Evolutionary conservation across 495 filamentous ascomycete species (phyloP).

Genomic region (Coniosporium apollinis): DNA sequence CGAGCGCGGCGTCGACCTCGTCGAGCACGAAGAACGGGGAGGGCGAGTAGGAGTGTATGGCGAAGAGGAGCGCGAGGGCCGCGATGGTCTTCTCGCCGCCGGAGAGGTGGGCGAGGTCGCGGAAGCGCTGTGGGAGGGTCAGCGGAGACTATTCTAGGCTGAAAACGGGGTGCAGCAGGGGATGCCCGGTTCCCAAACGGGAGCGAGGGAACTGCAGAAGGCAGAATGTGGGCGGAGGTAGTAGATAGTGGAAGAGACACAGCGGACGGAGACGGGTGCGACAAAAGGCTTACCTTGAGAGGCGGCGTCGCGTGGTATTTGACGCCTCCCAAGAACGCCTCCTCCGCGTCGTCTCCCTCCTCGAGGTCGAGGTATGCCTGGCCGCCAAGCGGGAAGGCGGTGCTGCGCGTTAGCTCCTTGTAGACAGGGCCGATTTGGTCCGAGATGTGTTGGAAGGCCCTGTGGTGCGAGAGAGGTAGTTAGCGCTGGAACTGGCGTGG

Average conservation of each 20-base stretch:
- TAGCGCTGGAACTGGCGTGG: no score
- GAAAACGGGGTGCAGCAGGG: no score
- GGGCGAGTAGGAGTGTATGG: conserved; percentile 88
- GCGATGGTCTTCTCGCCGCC: conserved; percentile 99
- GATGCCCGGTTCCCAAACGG: no score
- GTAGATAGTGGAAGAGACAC: no score
- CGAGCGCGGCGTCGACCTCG: conserved; percentile 93
- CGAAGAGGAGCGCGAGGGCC: conserved; percentile 84
- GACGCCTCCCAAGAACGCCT: conserved; percentile 84
- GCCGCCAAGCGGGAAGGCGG: conserved; percentile 76
- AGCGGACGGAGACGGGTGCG: no score
- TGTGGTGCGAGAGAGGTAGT: no score
- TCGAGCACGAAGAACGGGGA: conserved; percentile 96
- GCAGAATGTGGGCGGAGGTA: no score
- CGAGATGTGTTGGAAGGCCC: conserved; percentile 84
- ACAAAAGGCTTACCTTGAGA: no score
- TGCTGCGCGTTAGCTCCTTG: conserved; percentile 75
- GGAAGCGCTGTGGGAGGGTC: no score
- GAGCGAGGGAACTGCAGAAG: no score
- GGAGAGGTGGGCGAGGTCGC: conserved; percentile 96
- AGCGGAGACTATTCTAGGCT: no score
- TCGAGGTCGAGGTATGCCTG: conserved; percentile 91
- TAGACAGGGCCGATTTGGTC: conserved; percentile 90
- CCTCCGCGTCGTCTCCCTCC: conserved; percentile 69
- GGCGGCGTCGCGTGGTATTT: conserved; percentile 99